These are phyloP conservation scores for Verticillium dahliae DNA, from an alignment of 2,329 filamentous ascomycete species.

Conservation along the genomic window DNA sequence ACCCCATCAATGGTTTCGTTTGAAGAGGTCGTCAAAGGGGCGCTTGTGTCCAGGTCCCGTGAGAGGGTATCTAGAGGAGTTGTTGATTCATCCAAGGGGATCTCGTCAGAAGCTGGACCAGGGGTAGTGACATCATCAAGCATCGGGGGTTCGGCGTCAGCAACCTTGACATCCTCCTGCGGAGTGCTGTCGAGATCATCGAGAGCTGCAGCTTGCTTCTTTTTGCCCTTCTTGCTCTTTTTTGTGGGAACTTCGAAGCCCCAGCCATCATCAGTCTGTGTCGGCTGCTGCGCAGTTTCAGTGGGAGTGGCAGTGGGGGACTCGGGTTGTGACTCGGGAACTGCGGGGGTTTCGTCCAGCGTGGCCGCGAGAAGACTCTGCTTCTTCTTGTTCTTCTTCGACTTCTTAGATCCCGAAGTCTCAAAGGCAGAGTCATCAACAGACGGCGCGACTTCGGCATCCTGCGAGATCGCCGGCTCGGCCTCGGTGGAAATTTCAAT, in stretches of 20 bases:
- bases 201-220: conserved; percentile 11
- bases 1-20: conserved; percentile 10
- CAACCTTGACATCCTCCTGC: not conserved
- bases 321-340: not conserved
- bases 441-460: conserved; percentile 5
- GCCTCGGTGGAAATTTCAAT: not conserved
- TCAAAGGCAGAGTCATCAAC: conserved; percentile 1
- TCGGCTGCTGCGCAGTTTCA: not conserved
- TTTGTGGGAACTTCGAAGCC: conserved; percentile 11
- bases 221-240: conserved; percentile 27
- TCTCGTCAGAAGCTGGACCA: not conserved
- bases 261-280: not conserved
- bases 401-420: conserved; percentile 2
- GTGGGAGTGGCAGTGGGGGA: not conserved
- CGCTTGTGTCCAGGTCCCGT: not conserved
- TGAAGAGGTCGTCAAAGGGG: not conserved
- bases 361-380: conserved; percentile 4
- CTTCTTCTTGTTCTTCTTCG: conserved; percentile 14
- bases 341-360: not conserved
- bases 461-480: not conserved
- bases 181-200: conserved; percentile 2
- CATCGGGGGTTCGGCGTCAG: not conserved
- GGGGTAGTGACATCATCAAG: not conserved
- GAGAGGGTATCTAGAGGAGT: not conserved
- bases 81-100: not conserved